Evolutionary conservation across 306 rosid genomes (phyloP).

Genomic region (Cicer judaicum): DNA sequence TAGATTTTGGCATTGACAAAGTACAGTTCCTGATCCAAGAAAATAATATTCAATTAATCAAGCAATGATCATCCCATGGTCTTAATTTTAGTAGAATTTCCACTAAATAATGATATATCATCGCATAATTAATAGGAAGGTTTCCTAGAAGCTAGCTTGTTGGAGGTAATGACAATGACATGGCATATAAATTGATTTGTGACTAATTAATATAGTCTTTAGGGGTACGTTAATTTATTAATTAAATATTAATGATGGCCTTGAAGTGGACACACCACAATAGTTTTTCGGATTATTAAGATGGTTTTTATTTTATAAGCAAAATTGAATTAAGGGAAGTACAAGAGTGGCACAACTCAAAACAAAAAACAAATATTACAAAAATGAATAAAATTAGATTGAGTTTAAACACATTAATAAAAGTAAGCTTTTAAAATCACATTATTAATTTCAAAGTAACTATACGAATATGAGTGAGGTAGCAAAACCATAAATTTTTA

Average conservation of each 20-base stretch:
- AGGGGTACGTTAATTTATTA: conserved; percentile 1
- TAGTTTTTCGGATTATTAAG: conserved; percentile 42
- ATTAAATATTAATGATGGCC: conserved; percentile 17
- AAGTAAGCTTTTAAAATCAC: too few relatives aligned
- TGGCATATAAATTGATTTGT: conserved; percentile 41
- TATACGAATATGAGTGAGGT: too few relatives aligned
- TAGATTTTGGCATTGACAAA: conserved; percentile 36
- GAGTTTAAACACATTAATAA: too few relatives aligned
- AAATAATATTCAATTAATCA: conserved; percentile 38
- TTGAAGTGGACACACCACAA: conserved; percentile 46
- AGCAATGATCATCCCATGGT: background rate
- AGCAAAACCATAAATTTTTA: too few relatives aligned
- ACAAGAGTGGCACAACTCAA: too few relatives aligned
- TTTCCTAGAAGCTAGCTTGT: conserved; percentile 54
- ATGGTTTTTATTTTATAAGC: background rate
- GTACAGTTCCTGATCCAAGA: conserved; percentile 16
- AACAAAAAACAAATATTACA: too few relatives aligned
- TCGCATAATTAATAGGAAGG: conserved; percentile 15
- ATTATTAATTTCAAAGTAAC: too few relatives aligned
- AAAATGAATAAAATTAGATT: too few relatives aligned
- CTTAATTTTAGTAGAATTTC: conserved; percentile 17
- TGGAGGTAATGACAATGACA: conserved; percentile 44
- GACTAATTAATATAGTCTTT: conserved; percentile 8
- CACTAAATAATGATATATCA: conserved; percentile 21
- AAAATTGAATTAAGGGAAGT: too few relatives aligned